Conservation (phyloP, 257 asterid species). For the Linderniella brevidens region DNA sequence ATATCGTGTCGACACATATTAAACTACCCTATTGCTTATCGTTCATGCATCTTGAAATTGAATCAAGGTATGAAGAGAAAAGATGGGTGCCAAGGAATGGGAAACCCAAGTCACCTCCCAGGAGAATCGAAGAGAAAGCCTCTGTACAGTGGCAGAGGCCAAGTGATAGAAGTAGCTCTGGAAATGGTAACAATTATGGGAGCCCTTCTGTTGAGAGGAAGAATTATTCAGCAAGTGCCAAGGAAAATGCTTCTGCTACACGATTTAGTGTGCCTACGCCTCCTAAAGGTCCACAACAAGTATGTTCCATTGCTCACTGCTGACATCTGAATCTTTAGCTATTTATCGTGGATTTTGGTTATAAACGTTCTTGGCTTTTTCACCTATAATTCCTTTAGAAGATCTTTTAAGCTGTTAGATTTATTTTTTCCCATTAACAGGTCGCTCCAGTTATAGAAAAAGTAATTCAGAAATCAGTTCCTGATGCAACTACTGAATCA, state of each 20-base stretch:
- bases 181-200: conserved; percentile 27
- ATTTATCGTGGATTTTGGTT: too few species aligned
- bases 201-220: conserved; percentile 36
- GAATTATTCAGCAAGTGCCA: conserved; percentile 21
- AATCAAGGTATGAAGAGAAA: conserved; percentile 75
- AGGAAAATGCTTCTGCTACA: conserved; percentile 30
- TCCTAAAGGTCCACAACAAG: conserved; percentile 56
- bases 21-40: conserved; percentile 13
- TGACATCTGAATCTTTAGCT: too few species aligned
- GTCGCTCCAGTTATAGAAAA: conserved; percentile 37
- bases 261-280: conserved; percentile 43
- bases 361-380: too few species aligned
- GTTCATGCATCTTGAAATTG: conserved; percentile 8
- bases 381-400: too few species aligned
- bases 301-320: conserved; percentile 15
- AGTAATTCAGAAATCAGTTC: conserved; percentile 39
- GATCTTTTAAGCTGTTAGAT: too few species aligned
- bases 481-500: conserved; percentile 30
- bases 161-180: conserved; percentile 29
- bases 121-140: conserved; percentile 44
- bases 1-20: background rate
- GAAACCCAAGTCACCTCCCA: conserved; percentile 36
- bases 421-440: conserved; percentile 39
- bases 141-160: conserved; percentile 54
- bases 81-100: conserved; percentile 86